Evolutionary conservation across 163 green algal genomes (phyloP), one percentile per base, ranked within the genome.

Genomic region (Trebouxiophyceae sp.): DNA sequence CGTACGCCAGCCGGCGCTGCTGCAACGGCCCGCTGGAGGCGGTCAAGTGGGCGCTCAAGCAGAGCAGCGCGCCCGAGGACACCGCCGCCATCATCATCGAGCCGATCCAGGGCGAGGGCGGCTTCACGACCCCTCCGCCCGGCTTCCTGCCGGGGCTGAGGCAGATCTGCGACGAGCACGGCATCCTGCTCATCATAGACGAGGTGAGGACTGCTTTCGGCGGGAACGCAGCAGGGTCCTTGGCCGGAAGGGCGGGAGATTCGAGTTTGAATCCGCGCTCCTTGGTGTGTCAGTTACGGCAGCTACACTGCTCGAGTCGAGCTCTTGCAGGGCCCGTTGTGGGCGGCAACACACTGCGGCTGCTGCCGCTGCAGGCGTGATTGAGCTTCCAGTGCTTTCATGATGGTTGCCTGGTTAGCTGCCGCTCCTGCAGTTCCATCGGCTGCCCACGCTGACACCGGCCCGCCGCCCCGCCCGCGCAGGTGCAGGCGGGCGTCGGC

Each of bases 81-180:
- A 87, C 81, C 0, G 88, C 88, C 5, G 88, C 87, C 20, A 79
- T 95, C 67, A 91, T 95, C 60, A 59, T 95, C 0, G 88, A 95
- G 74, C 88, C 88, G 20, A 85, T 95, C 23, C 75, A 90, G 61
- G 88, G 88, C 0, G 88, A 95, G 83, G 88, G 88, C 26, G 88
- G 88, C 62, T 92, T 94, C 74, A 68, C 92, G n/a, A 81, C 77
- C 4, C 87, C 88, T 4, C 87, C 88, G 1, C 86, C 82, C 4
- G 80, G 74, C 54, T 95, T 91, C 75, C 59, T 95, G 54, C 23
- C 33, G 2, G 63, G 24, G 1, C 76, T 94, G 57, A 65, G 88
- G 2, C 34, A 59, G 69, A 71, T 91, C 46, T 86, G 76, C 34
- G 76, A 87, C 74, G 45, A 86, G 66, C 82, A 93, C 64, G 81